A percentile compares a stretch with the other conserved stretches of the same genome.
Evolutionary conservation across 2,329 filamentous ascomycete species (phyloP).

Genomic region (Colletotrichum nymphaeae): DNA sequence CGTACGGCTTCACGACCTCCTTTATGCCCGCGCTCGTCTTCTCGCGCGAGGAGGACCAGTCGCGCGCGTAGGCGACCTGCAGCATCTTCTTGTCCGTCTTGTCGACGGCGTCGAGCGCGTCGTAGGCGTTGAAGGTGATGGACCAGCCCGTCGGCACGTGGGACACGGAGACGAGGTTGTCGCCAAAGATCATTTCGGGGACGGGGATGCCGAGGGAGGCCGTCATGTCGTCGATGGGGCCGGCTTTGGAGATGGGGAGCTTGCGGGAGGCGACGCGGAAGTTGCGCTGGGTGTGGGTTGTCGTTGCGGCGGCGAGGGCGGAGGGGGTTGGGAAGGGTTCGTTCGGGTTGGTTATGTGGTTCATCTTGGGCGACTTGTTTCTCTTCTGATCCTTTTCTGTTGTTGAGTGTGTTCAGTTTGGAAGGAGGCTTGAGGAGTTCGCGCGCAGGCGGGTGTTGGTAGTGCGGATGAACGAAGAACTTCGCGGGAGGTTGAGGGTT

Average conservation of each 20-base stretch:
- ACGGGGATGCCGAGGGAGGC: conserved; percentile 84
- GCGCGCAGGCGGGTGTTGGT: neutral
- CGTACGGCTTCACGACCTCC: conserved; percentile 94
- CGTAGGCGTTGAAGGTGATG: conserved; percentile 84
- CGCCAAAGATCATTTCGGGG: conserved; percentile 99
- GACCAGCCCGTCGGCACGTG: conserved; percentile 82
- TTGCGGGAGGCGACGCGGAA: conserved; percentile 88
- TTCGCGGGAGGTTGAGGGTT: neutral
- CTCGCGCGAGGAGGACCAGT: conserved; percentile 79
- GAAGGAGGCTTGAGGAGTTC: neutral
- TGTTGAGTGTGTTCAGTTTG: neutral
- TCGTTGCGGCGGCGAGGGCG: conserved; percentile 65
- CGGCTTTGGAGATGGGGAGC: conserved; percentile 92
- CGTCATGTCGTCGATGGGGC: conserved; percentile 88
- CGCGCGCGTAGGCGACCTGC: conserved; percentile 90
- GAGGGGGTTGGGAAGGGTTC: conserved; percentile 67
- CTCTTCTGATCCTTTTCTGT: neutral
- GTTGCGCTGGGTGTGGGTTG: conserved; percentile 67
- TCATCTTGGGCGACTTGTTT: conserved; percentile 43
- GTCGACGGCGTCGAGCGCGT: conserved; percentile 90
- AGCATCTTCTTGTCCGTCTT: conserved; percentile 94
- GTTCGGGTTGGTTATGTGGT: conserved; percentile 54
- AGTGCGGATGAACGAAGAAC: neutral
- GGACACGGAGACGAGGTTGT: conserved; percentile 84
- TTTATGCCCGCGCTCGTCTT: conserved; percentile 88